Percentiles rank a stretch among this genome's conserved stretches.
These are phyloP conservation scores for Orychophragmus violaceus DNA, from an alignment of 345 rosid genomes.

Conservation along the genomic window DNA sequence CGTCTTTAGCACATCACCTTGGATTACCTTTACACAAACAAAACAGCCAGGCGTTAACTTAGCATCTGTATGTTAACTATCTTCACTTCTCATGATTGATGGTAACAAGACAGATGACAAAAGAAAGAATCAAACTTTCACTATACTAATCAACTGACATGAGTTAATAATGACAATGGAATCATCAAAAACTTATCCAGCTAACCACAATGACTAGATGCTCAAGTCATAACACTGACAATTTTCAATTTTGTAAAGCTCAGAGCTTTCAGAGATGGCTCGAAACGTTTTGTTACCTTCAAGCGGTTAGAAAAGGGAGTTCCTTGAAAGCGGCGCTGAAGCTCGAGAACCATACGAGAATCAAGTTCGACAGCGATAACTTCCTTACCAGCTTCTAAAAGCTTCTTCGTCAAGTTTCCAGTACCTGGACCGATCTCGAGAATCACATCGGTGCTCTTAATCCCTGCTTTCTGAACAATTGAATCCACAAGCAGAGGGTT, in stretches of 20 bases:
- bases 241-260: no score
- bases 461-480: conserved; percentile 80
- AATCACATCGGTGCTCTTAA: conserved; percentile 68
- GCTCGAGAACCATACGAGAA: conserved; percentile 89
- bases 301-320: conserved; percentile 51
- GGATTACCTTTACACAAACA: conserved; percentile 53
- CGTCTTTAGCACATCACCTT: conserved; percentile 83
- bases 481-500: conserved; percentile 78
- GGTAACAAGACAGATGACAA: not conserved
- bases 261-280: not conserved
- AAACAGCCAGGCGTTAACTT: not conserved
- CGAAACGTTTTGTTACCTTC: conserved; percentile 35
- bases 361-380: conserved; percentile 81
- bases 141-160: no score
- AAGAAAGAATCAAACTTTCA: not conserved
- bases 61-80: not conserved
- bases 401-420: conserved; percentile 85
- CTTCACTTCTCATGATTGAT: no score
- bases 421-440: conserved; percentile 94
- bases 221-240: no score
- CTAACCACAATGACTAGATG: no score
- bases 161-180: not conserved
- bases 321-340: conserved; percentile 84
- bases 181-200: no score
- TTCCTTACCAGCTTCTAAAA: conserved; percentile 72